Evolutionary conservation across 345 rosid species (phyloP).

Genomic region (Microcos paniculata): DNA sequence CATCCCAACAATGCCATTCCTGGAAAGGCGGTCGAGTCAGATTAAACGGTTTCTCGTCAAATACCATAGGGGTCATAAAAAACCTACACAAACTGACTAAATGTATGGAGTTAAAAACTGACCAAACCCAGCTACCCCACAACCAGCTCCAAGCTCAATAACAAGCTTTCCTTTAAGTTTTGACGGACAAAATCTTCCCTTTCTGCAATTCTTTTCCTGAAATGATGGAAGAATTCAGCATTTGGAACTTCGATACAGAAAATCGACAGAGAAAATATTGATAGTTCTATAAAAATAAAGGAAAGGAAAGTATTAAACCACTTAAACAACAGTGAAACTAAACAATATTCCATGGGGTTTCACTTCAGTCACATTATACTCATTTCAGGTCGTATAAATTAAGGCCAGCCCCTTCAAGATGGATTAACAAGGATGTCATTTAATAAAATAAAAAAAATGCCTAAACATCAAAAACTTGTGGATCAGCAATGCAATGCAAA

Average conservation of each 20-base stretch:
- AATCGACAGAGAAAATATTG: neutral
- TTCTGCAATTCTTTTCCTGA: slow-evolving; percentile 87
- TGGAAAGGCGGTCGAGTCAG: slow-evolving; percentile 31
- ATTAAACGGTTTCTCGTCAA: neutral
- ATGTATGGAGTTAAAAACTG: slow-evolving; percentile 31
- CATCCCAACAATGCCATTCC: slow-evolving; percentile 96
- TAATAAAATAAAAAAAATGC: neutral
- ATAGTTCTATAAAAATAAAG: slow-evolving; percentile 11
- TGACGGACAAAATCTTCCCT: slow-evolving; percentile 75
- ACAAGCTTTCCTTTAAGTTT: slow-evolving; percentile 89
- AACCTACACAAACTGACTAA: slow-evolving; percentile 13
- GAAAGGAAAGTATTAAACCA: neutral
- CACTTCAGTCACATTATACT: neutral
- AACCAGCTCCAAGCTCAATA: slow-evolving; percentile 95
- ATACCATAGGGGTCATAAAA: slow-evolving; percentile 1
- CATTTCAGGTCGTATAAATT: neutral
- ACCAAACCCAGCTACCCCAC: slow-evolving; percentile 98
- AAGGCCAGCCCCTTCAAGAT: neutral
- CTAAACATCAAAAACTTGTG: neutral
- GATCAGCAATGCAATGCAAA: neutral
- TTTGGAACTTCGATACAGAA: neutral
- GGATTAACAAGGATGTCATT: neutral
- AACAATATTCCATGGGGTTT: neutral
- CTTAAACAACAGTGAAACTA: neutral
- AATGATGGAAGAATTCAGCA: slow-evolving; percentile 5